Evolutionary conservation across 352 stramenopile genomes (phyloP), one percentile per base, ranked within the genome.

Genomic region (Phytopythium helicoides): DNA sequence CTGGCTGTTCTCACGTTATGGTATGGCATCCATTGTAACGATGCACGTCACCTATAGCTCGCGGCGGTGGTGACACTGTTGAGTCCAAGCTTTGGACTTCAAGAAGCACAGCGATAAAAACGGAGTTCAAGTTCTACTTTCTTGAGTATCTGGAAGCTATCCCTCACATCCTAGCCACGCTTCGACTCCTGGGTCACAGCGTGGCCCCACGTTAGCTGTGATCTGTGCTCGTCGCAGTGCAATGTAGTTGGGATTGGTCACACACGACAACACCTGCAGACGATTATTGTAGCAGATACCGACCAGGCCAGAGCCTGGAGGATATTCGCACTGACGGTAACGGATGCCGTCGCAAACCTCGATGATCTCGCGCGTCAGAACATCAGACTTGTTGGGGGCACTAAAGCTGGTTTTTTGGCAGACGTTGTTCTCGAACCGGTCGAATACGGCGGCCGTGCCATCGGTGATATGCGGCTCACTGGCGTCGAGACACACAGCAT

Each of bases 281-380:
- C 41, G 25, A 11, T 42, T 47, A 45, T 67, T 72, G 52, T 65
- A 64, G 62, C 66, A 75, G 21, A 75, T 70, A 0, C 42, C 58
- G 6, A 62, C 16, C 6, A 25, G 25, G 1, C 52, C 58, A 6
- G 39, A 54, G 1, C 38, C 37, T 23, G 23, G 12, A 12, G 57
- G 51, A 21, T 44, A 49, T 11, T 64, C 45, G 10, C 44, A 59
- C 0, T 35, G 52, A 0, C 33, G 31, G 22, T 47, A 52, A 3
- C 47, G 52, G 5, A 47, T 28, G 8, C 42, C 52, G 16, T 10
- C 41, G 23, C 52, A 58, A 11, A 44, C 4, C 6, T 48, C 52
- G 52, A 58, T 58, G 10, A 15, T 21, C 7, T 58, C 52, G 11
- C 26, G 34, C 6, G 42, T 47, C 12, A 42, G 52, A 2, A 58